Conservation (phyloP, 495 filamentous ascomycete genomes). For the Pseudomonodictys pantanalensis region DNA sequence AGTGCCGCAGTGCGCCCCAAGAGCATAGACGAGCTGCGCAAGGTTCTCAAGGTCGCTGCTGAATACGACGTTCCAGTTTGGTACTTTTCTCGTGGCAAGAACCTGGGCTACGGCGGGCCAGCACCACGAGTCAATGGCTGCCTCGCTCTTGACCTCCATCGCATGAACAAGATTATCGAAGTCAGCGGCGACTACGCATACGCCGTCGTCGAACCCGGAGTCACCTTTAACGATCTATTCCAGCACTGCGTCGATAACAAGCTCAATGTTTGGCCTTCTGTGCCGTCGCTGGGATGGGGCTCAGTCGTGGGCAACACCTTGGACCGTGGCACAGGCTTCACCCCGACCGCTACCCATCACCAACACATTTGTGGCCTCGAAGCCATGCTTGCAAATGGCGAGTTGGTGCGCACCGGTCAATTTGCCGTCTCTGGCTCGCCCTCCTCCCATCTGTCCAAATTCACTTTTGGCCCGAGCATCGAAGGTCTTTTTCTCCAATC, state of each 20-base stretch:
- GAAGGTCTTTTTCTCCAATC: slow-evolving; percentile 52
- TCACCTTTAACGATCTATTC: slow-evolving; percentile 35
- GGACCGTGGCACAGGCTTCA: slow-evolving; percentile 34
- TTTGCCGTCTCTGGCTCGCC: slow-evolving; percentile 37
- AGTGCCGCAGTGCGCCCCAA: slow-evolving; percentile 45
- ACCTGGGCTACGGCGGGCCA: slow-evolving; percentile 29
- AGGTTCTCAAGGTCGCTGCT: slow-evolving; percentile 7
- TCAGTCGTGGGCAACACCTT: slow-evolving; percentile 35
- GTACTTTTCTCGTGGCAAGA: slow-evolving; percentile 25
- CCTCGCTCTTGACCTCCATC: slow-evolving; percentile 24
- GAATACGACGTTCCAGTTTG: slow-evolving; percentile 23
- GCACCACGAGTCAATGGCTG: slow-evolving; percentile 27
- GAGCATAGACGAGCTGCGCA: slow-evolving; percentile 17
- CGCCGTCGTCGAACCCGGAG: slow-evolving; percentile 33
- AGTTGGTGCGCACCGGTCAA: slow-evolving; percentile 32
- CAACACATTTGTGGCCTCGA: slow-evolving; percentile 35
- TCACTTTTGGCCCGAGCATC: slow-evolving; percentile 49
- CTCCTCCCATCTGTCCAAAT: slow-evolving; percentile 47
- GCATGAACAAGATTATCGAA: slow-evolving; percentile 31
- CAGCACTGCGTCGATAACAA: slow-evolving; percentile 30
- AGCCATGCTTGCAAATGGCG: slow-evolving; percentile 34
- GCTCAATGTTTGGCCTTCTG: slow-evolving; percentile 32
- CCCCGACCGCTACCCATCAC: slow-evolving; percentile 32
- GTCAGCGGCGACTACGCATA: slow-evolving; percentile 30
- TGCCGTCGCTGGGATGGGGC: slow-evolving; percentile 34